These are phyloP conservation scores for Quercus alba DNA, from an alignment of 306 rosid genomes.

Conservation along the genomic window DNA sequence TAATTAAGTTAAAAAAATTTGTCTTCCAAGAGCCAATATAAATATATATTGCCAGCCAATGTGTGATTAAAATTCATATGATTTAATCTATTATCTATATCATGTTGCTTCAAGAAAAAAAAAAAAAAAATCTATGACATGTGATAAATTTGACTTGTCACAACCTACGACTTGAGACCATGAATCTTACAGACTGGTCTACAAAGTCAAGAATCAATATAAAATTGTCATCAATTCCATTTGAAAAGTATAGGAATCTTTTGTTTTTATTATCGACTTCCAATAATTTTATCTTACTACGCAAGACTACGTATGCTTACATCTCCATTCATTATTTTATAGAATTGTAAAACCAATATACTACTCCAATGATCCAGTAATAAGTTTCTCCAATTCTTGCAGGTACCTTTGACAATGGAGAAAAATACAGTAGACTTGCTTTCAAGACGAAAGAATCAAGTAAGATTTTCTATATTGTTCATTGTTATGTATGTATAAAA, in stretches of 20 bases:
- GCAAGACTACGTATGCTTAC: too few species aligned
- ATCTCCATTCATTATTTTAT: too few species aligned
- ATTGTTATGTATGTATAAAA: neutral
- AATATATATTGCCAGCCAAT: neutral
- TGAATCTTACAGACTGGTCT: neutral
- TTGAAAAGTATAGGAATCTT: neutral
- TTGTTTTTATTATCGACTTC: neutral
- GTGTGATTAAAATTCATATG: neutral
- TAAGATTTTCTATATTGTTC: neutral
- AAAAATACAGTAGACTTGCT: neutral
- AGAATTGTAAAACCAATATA: too few species aligned
- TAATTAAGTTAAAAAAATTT: neutral
- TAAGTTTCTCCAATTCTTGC: neutral
- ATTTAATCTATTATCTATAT: neutral
- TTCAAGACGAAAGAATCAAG: slow-evolving; percentile 2
- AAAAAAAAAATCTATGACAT: neutral
- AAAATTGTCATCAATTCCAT: neutral
- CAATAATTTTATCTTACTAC: neutral
- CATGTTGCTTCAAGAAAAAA: too few species aligned
- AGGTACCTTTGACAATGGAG: neutral
- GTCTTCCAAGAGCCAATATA: neutral
- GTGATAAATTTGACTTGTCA: neutral
- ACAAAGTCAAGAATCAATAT: neutral
- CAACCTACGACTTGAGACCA: neutral
- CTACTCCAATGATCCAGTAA: neutral